A percentile compares a stretch with the other conserved stretches of the same genome.
Conservation (phyloP, 805 yeast species). For the Lipomyces spencermartinsiae region DNA sequence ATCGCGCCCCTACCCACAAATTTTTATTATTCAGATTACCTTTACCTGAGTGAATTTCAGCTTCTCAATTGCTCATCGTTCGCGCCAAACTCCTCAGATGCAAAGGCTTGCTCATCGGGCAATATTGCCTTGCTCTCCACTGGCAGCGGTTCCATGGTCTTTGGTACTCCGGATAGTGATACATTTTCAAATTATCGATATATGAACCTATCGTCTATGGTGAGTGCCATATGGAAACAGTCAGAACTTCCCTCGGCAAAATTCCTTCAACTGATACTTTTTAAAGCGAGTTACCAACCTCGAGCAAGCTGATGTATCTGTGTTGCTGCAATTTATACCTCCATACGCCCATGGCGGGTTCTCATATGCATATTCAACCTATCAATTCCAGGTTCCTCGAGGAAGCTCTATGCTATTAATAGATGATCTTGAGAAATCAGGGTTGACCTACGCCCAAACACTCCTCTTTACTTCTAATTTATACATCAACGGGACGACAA, state of each 20-base stretch:
- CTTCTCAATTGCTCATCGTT: slow-evolving; percentile 15
- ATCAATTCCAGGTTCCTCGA: slow-evolving; percentile 11
- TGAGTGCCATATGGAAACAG: neutral
- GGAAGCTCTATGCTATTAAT: slow-evolving; percentile 9
- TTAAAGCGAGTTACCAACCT: slow-evolving; percentile 13
- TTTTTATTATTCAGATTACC: slow-evolving; percentile 11
- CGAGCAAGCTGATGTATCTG: slow-evolving; percentile 5
- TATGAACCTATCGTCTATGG: slow-evolving; percentile 17
- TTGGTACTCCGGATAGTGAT: slow-evolving; percentile 11
- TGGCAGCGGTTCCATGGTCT: slow-evolving; percentile 10
- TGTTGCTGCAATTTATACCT: slow-evolving; percentile 4
- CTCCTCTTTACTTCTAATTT: neutral
- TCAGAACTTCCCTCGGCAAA: neutral
- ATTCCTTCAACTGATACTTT: neutral
- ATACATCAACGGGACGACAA: neutral
- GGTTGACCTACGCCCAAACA: slow-evolving; percentile 9
- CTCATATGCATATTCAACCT: slow-evolving; percentile 1
- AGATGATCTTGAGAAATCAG: slow-evolving; percentile 7
- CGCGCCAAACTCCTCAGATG: neutral
- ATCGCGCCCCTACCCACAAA: slow-evolving; percentile 3
- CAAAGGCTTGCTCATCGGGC: slow-evolving; percentile 14
- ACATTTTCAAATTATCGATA: slow-evolving; percentile 12
- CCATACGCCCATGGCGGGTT: slow-evolving; percentile 6
- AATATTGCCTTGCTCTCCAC: slow-evolving; percentile 12
- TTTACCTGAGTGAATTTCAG: slow-evolving; percentile 9